Base-by-base conservation (phyloP, 306 rosid species). In the Lathyrus tuberosus region DNA sequence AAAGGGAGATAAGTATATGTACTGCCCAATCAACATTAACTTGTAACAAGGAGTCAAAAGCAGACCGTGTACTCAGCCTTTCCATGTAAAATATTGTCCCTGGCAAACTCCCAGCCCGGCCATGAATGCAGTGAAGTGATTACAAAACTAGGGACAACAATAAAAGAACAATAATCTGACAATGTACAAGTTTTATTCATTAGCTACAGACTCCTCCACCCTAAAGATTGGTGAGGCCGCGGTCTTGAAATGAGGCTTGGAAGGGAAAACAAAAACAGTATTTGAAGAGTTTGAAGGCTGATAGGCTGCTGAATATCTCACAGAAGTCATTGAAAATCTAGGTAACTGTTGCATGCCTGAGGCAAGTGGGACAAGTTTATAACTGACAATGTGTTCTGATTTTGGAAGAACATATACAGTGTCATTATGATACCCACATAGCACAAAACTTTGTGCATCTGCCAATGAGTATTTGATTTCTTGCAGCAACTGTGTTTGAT, bases 301-400 rank as follows among this genome's bases (percentile, higher is more conserved):
- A 83, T 88, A 94, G 47, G 83, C 81, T 57, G 89, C 88, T 10
- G 91, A 94, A 77, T 91, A 90, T 83, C 95, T 85, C 57, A 79
- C 86, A 38, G 96, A 87, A 62, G 92, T 83, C 74, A 91, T 69
- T 22, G 88, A 82, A 82, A 87, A 84, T 81, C 73, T 88, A 4
- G 98, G 98, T 62, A 94, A 80, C 71, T 85, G 95, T 61, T 85
- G 95, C 79, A 83, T 51, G 40, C 97, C 96, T 1, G 96, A 84
- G 43, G 91, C 86, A 76, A 90, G 93, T 12, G 97, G 96, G 44
- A 94, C 98, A 51, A 94, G 92, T 85, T 88, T 94, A 87, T 87
- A 94, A 60, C 90, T 77, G 49, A 88, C 83, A 28, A 90, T 70
- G 67, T 83, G 89, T 82, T 85, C 95, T 2, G 96, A 86, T 71